Conservation (phyloP, 2,329 filamentous ascomycete genomes). For the Fusarium sambucinum region DNA sequence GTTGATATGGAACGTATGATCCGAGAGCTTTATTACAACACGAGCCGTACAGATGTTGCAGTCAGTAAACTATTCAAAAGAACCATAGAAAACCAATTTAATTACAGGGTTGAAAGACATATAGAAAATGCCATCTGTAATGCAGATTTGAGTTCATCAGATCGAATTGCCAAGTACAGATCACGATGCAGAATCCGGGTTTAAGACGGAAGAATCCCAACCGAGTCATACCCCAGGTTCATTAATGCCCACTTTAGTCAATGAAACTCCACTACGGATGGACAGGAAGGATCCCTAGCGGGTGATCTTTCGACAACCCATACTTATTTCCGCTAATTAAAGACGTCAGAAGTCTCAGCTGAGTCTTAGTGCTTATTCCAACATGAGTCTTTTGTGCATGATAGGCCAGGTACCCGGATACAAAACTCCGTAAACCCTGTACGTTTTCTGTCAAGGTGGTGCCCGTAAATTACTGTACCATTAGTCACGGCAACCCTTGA, state of each 20-base stretch:
- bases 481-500: too few relatives aligned
- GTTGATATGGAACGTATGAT: not conserved
- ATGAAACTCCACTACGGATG: not conserved
- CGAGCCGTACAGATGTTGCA: not conserved
- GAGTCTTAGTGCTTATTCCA: not conserved
- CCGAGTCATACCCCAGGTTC: not conserved
- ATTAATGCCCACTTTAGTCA: not conserved
- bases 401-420: not conserved
- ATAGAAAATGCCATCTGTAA: not conserved
- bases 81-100: too few relatives aligned
- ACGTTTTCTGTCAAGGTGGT: too few relatives aligned
- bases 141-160: not conserved
- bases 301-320: not conserved
- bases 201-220: not conserved
- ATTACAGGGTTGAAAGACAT: not conserved
- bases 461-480: too few relatives aligned
- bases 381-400: not conserved
- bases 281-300: not conserved
- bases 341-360: not conserved
- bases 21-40: not conserved
- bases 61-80: not conserved
- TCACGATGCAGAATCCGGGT: not conserved
- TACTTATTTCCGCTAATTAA: not conserved
- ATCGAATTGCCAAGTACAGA: not conserved
- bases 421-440: too few relatives aligned